Evolutionary conservation across 768 basidiomycete genomes (phyloP), one percentile per base, ranked within the genome.

Genomic region (Coprinopsis sp.): DNA sequence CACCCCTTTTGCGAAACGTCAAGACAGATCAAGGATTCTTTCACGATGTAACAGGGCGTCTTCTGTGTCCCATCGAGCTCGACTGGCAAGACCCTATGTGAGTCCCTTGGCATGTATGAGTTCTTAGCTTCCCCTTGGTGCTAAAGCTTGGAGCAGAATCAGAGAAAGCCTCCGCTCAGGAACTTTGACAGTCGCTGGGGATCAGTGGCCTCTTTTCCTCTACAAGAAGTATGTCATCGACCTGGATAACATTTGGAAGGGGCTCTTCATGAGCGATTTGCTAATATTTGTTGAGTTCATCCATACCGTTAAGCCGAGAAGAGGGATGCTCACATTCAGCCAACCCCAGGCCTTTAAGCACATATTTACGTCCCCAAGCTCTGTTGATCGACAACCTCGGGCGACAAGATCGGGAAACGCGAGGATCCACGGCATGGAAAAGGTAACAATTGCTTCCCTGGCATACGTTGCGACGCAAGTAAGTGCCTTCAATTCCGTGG

Each of bases 21-120:
- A 56, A 56, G 37, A 12, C 36, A 22, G 36, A 50, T 33, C 40
- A 38, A 12, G 51, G 50, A 25, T 54, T 54, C 42, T 44, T 46
- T 33, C 49, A 43, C 27, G 6, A 7, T 7, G 16, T 23, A 6
- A 43, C 41, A 7, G 41, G 41, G 6, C 16, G 30, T 13, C 27
- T 43, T 4, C 41, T 43, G n/a, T 43, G 41, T 19, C 41, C 27
- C 6, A 28, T 43, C 10, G 12, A 30, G 10, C 27, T 43, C 6
- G 27, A 43, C 18, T 43, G 41, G 41, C 18, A 19, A 16, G 41
- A 43, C 28, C 6, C 27, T 8, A 43, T 28, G 41, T 43, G 30
- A 28, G 7, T 5, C 13, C 6, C 30, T 21, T 23, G 10, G n/a
- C 30, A 31, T 31, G n/a, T 19, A 10, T n/a, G n/a, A n/a, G n/a